Percentiles rank a stretch among this genome's conserved stretches.
phyloP scores from a whole-genome alignment of 306 rosid species.

The Malus fusca region DNA sequence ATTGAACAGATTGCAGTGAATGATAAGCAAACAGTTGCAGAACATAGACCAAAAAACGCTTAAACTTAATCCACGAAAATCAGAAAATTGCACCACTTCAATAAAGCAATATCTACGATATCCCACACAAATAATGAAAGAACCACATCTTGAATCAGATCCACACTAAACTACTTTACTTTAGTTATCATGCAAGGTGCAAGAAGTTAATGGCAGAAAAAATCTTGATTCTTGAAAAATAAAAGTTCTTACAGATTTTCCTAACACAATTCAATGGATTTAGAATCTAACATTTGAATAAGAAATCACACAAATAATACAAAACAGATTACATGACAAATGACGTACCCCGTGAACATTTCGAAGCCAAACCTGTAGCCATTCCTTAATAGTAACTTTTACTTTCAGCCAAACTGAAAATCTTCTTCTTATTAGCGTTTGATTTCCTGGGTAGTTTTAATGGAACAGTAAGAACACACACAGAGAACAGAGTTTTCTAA shows the following conservation, averaged over 20 bases:
- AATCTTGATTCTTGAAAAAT: too few relatives aligned
- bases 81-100: not conserved
- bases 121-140: not conserved
- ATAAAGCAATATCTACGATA: not conserved
- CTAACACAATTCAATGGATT: not conserved
- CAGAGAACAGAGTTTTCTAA: too few relatives aligned
- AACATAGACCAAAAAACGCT: not conserved
- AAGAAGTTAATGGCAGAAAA: too few relatives aligned
- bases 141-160: not conserved
- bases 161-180: not conserved
- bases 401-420: not conserved
- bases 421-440: too few relatives aligned
- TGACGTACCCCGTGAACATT: conserved; percentile 22
- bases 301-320: not conserved
- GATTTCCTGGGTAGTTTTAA: too few relatives aligned
- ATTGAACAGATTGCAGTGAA: not conserved
- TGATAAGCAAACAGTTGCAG: not conserved
- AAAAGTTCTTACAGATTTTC: not conserved
- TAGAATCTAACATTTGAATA: not conserved
- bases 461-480: too few relatives aligned
- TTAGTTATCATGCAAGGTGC: not conserved
- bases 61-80: not conserved
- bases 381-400: not conserved
- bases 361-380: conserved; percentile 32
- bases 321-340: not conserved